Evolutionary conservation across 1,139 yeast species (phyloP).

Genomic region (Kluyveromyces sp.): DNA sequence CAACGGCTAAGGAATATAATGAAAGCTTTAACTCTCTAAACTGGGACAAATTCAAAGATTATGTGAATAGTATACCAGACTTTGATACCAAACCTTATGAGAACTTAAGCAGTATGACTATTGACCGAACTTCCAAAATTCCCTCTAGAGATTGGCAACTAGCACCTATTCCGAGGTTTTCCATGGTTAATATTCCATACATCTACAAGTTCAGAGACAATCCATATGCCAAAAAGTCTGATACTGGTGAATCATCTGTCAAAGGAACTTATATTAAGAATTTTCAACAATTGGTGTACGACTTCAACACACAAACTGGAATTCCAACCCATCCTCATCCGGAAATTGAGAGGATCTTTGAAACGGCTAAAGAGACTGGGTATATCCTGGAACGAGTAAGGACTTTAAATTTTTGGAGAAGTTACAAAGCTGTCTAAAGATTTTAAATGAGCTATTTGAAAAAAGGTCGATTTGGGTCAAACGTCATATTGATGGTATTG

Average conservation of each 20-base stretch:
- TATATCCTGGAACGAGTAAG: constrained; percentile 27
- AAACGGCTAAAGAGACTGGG: constrained; percentile 26
- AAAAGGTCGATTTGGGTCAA: constrained; percentile 83
- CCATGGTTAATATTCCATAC: constrained; percentile 68
- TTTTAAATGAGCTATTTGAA: constrained; percentile 49
- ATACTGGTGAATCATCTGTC: constrained; percentile 40
- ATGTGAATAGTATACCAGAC: constrained; percentile 39
- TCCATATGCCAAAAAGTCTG: constrained; percentile 42
- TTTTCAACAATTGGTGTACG: constrained; percentile 28
- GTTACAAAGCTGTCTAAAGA: constrained; percentile 36
- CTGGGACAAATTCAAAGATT: constrained; percentile 30
- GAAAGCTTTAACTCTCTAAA: constrained; percentile 26
- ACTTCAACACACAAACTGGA: constrained; percentile 22
- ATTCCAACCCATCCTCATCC: constrained; percentile 40
- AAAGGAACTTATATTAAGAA: constrained; percentile 34
- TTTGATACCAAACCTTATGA: constrained; percentile 30
- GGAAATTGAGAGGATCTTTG: constrained; percentile 33
- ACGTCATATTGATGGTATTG: constrained; percentile 56
- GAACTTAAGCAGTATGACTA: constrained; percentile 22
- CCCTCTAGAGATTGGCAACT: constrained; percentile 47
- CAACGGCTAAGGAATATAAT: constrained; percentile 38
- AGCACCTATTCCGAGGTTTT: constrained; percentile 82
- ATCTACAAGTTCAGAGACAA: constrained; percentile 60
- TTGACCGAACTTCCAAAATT: constrained; percentile 30
- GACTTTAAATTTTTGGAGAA: constrained; percentile 34